These are phyloP conservation scores for Penicillium canariense DNA, from an alignment of 495 filamentous ascomycete species.

Conservation along the genomic window DNA sequence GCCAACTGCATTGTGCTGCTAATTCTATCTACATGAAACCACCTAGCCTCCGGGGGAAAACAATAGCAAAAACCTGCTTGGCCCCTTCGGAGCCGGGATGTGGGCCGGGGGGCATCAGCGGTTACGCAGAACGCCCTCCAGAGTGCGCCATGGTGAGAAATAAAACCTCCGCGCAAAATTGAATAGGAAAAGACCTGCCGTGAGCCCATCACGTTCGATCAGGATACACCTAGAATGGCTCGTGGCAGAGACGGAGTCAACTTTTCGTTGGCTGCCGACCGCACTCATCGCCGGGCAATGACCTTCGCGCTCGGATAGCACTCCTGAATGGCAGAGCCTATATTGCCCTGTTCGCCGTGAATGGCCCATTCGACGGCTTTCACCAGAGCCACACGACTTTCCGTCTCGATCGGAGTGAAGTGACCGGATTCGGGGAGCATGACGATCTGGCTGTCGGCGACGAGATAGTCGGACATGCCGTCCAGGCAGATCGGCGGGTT, in stretches of 20 bases:
- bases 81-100: neutral
- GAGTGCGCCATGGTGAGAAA: neutral
- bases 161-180: neutral
- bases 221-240: no score
- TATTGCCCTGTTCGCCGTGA: constrained; percentile 37
- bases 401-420: constrained; percentile 42
- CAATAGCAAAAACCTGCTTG: neutral
- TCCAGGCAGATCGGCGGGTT: constrained; percentile 39
- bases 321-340: constrained; percentile 26
- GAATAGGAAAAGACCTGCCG: neutral
- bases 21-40: neutral
- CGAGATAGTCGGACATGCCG: constrained; percentile 44
- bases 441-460: constrained; percentile 39
- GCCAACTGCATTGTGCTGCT: neutral
- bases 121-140: neutral
- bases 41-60: neutral
- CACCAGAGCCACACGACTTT: constrained; percentile 35
- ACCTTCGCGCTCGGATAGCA: constrained; percentile 35
- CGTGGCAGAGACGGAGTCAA: neutral
- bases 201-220: constrained; percentile 27
- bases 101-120: neutral
- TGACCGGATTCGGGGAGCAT: constrained; percentile 40
- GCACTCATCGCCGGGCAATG: constrained; percentile 30
- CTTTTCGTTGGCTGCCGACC: neutral
- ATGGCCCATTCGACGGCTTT: constrained; percentile 38